phyloP scores from a whole-genome alignment of 1,284 basidiomycete genomes.

The Inonotus obliquus region DNA sequence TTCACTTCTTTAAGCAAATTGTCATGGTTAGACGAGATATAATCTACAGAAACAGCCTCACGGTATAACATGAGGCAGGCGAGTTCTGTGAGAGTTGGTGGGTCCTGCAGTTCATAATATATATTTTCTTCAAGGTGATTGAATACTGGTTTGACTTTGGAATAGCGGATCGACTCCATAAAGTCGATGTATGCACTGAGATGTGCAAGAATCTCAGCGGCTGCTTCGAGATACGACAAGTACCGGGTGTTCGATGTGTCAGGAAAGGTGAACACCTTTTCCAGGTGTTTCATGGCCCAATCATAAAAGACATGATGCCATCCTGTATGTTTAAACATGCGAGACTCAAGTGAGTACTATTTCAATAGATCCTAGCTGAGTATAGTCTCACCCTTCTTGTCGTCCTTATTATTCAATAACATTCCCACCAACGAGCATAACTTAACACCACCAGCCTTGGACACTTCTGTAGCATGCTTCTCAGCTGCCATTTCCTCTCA shows the following conservation, averaged over 20 bases:
- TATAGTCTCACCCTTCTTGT: conserved; percentile 24
- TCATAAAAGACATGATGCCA: conserved; percentile 26
- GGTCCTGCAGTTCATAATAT: conserved; percentile 26
- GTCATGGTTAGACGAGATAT: conserved; percentile 26
- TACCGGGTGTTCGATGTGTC: conserved; percentile 30
- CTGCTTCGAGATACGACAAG: conserved; percentile 27
- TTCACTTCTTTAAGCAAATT: conserved; percentile 16
- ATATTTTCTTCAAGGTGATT: conserved; percentile 31
- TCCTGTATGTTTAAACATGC: conserved; percentile 7
- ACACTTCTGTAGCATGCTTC: conserved; percentile 23
- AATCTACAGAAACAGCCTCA: conserved; percentile 28
- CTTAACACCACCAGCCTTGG: conserved; percentile 29
- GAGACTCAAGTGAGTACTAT: background rate
- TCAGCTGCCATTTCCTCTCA: conserved; percentile 20
- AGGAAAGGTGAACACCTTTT: conserved; percentile 18
- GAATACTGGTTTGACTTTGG: conserved; percentile 25
- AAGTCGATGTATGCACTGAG: conserved; percentile 21
- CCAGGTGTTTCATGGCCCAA: conserved; percentile 18
- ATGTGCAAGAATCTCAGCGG: conserved; percentile 25
- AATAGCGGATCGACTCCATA: conserved; percentile 24
- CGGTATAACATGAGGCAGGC: conserved; percentile 30
- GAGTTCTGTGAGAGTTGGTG: conserved; percentile 32
- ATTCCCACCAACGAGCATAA: conserved; percentile 26
- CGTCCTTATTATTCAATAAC: conserved; percentile 32
- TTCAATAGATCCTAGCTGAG: background rate